Evolutionary conservation across 75 land plant genomes (phyloP), one percentile per base, ranked within the genome.

Genomic region (Selaginella tamariscina): DNA sequence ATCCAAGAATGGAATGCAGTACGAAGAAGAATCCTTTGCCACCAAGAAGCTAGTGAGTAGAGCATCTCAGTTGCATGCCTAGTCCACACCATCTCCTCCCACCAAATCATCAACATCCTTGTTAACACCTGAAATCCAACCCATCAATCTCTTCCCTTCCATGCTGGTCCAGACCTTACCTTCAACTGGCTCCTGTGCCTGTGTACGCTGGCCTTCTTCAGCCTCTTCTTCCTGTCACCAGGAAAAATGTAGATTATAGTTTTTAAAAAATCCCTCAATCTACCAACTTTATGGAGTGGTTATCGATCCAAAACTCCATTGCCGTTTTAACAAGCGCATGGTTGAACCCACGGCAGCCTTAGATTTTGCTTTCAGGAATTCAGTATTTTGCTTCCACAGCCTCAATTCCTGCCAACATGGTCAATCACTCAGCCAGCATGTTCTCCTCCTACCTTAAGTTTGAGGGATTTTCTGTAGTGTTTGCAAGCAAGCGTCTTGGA

Each of bases 61-160:
- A 68, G 68, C 32, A 77, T 33, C 71, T 77, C 74, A 26, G 66
- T n/a, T 21, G 75, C 75, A 11, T 67, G 70, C 67, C 79, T 68
- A 44, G 68, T 77, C 79, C 79, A 77, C 27, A 74, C 79, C 79
- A 77, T 77, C 29, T 62, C 54, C 24, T 73, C 79, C 79, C 79
- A 77, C 79, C 79, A 77, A 33, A 57, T 32, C 33, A 44, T 23
- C 18, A 77, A 54, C 29, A 67, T 24, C 55, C 9, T 2, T 32
- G 55, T 76, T 56, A 44, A 65, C 44, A 67, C 29, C 78, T 76
- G 69, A 18, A 30, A n/a, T n/a, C n/a, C n/a, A n/a, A n/a, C n/a
- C n/a, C n/a, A n/a, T n/a, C n/a, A n/a, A n/a, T n/a, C n/a, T n/a
- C n/a, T n/a, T n/a, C n/a, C n/a, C n/a, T n/a, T n/a, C n/a, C n/a